A percentile compares a stretch with the other conserved stretches of the same genome.
These are phyloP conservation scores for Candida odintsovae DNA, from an alignment of 805 yeast species.

Conservation along the genomic window DNA sequence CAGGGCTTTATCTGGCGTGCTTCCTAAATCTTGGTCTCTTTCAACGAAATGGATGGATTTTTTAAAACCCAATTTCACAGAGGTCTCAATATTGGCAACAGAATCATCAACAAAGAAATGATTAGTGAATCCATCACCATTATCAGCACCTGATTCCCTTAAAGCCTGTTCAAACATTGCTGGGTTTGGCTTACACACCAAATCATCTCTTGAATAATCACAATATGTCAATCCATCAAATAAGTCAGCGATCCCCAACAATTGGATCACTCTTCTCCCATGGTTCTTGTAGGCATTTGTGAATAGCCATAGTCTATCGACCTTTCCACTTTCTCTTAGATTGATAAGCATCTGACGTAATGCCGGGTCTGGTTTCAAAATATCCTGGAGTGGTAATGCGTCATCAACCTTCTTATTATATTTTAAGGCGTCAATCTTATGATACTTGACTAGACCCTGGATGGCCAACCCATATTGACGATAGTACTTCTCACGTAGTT, in stretches of 20 bases:
- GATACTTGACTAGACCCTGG: slow-evolving; percentile 68
- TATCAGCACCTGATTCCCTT: slow-evolving; percentile 53
- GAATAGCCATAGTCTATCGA: slow-evolving; percentile 80
- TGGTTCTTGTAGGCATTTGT: slow-evolving; percentile 94
- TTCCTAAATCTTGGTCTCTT: slow-evolving; percentile 43
- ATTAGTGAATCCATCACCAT: slow-evolving; percentile 37
- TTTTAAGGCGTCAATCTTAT: slow-evolving; percentile 78
- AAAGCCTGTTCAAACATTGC: slow-evolving; percentile 62
- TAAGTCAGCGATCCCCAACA: slow-evolving; percentile 85
- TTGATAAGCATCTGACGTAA: slow-evolving; percentile 47
- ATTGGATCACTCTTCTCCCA: slow-evolving; percentile 70
- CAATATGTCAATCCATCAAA: slow-evolving; percentile 94
- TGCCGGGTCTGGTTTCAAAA: slow-evolving; percentile 57
- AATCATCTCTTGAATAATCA: slow-evolving; percentile 63
- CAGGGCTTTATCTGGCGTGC: slow-evolving; percentile 38
- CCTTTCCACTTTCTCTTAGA: slow-evolving; percentile 40
- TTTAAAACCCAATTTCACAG: slow-evolving; percentile 65
- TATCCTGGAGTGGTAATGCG: slow-evolving; percentile 76
- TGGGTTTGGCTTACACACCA: slow-evolving; percentile 87
- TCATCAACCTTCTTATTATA: slow-evolving; percentile 90
- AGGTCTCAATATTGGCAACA: slow-evolving; percentile 70
- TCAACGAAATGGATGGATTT: slow-evolving; percentile 73
- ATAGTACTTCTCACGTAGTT: slow-evolving; percentile 70
- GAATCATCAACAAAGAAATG: slow-evolving; percentile 88
- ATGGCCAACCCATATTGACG: slow-evolving; percentile 87